Evolutionary conservation across 2,329 filamentous ascomycete genomes (phyloP).

Genomic region (Epichloe elymi): DNA sequence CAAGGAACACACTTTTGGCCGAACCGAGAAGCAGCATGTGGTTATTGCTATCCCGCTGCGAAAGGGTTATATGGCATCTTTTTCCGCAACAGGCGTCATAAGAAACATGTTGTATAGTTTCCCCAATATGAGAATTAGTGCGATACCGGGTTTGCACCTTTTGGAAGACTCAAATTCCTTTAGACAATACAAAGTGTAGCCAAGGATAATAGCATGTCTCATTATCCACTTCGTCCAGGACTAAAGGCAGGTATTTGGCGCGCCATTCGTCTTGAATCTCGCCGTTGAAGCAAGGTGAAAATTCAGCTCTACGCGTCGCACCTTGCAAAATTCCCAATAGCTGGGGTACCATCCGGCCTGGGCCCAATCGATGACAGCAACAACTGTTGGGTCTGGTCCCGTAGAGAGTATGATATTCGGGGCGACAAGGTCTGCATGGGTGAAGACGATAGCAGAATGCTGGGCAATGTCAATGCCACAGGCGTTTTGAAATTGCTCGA

Average conservation of each 20-base stretch:
- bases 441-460: conserved; percentile 13
- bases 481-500: conserved; percentile 17
- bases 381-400: conserved; percentile 9
- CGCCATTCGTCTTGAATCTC: conserved; percentile 18
- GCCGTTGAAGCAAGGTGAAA: conserved; percentile 10
- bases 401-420: conserved; percentile 14
- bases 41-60: not conserved
- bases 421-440: conserved; percentile 14
- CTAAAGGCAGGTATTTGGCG: conserved; percentile 16
- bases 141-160: not conserved
- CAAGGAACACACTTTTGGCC: not conserved
- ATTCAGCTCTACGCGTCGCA: conserved; percentile 11
- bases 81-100: not conserved
- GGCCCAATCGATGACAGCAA: conserved; percentile 17
- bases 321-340: conserved; percentile 21
- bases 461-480: conserved; percentile 17
- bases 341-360: conserved; percentile 20
- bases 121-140: not conserved
- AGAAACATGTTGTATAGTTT: not conserved
- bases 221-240: conserved; percentile 19
- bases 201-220: conserved; percentile 19
- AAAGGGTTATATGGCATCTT: not conserved
- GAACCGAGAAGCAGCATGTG: not conserved
- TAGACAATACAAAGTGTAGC: conserved; percentile 15
- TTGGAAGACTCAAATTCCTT: not conserved